Base-by-base conservation (phyloP, 768 basidiomycete species). In the Rhizopogon vulgaris region DNA sequence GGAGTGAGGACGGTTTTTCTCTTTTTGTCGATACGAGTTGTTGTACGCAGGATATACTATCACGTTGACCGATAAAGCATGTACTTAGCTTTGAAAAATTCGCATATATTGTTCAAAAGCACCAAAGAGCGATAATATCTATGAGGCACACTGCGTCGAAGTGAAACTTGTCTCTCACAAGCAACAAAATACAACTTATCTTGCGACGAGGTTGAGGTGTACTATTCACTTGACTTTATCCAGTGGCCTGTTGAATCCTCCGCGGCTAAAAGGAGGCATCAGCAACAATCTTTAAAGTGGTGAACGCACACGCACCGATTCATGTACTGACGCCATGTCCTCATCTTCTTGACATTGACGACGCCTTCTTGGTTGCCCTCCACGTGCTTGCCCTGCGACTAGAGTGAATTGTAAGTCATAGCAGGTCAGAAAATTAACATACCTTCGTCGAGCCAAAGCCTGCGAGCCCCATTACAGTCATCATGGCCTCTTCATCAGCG, bases 321-420 rank as follows among this genome's bases (percentile, higher is more conserved):
- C 95, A 99, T 99, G 69, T 99, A 99, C 69, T 98, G 95, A 57
- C 93, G 78, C 94, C 93, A 95, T 24, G 91, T 94, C 54, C 92
- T 76, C 52, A 80, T 80, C 71, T 91, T 93, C 77, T 89, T 93
- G 59, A 87, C 69, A 49, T 80, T 68, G 34, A 74, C 78, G 36
- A 54, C 60, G 40, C 85, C 87, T 55, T 87, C 85, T 69, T 94
- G 87, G 54, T 95, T 93, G 22, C 92, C 90, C 36, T 78, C 73
- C 34, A 94, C 89, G 42, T 76, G 79, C 62, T 88, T 89, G 39
- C 86, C 87, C 91, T 92, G 60, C 25, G 41, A 38, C 45, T 12
- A 48, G 42, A 37, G 43, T 32, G 42, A 58, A 52, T 43, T 6
- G 40, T 10, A 48, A 36, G 24, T 37, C 2, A 50, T 51, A 41